These are phyloP conservation scores for Entrophospora sp. DNA, from an alignment of 192 early-diverging fungal species.

Conservation along the genomic window DNA sequence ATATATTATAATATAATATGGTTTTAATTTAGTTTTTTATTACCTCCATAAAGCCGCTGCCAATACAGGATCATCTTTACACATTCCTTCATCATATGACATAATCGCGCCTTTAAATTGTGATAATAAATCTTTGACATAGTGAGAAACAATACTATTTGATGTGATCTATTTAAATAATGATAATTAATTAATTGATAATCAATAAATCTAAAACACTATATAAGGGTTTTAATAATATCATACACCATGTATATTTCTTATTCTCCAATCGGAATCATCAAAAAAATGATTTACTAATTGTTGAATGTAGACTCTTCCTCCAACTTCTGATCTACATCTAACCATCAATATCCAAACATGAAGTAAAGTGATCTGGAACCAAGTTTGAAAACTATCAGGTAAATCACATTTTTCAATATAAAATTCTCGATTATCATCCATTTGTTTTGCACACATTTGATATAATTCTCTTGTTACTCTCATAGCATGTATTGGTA, in stretches of 20 bases:
- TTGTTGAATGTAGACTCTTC: conserved; percentile 80
- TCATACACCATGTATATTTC: conserved; percentile 63
- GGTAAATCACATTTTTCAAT: conserved; percentile 54
- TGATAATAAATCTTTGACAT: conserved; percentile 71
- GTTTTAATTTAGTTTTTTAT: not conserved
- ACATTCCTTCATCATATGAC: conserved; percentile 88
- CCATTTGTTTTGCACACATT: conserved; percentile 31
- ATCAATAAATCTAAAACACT: not conserved
- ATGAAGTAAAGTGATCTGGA: conserved; percentile 79
- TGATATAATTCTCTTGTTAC: conserved; percentile 31
- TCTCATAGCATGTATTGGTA: conserved; percentile 23
- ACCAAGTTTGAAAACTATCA: conserved; percentile 94
- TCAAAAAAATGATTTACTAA: conserved; percentile 81
- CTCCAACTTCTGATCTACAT: conserved; percentile 55
- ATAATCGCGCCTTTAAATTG: conserved; percentile 83
- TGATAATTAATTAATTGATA: not conserved
- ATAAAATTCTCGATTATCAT: conserved; percentile 34
- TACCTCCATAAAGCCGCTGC: conserved; percentile 85
- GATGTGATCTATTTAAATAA: conserved; percentile 46
- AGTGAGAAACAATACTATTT: conserved; percentile 60
- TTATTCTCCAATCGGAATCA: conserved; percentile 79
- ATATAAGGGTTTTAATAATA: not conserved
- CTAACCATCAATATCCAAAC: conserved; percentile 92
- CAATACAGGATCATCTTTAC: conserved; percentile 75
- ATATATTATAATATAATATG: not conserved